Evolutionary conservation across 371 early-diverging fungal genomes (phyloP).

Genomic region (Rhizomucor pusillus): DNA sequence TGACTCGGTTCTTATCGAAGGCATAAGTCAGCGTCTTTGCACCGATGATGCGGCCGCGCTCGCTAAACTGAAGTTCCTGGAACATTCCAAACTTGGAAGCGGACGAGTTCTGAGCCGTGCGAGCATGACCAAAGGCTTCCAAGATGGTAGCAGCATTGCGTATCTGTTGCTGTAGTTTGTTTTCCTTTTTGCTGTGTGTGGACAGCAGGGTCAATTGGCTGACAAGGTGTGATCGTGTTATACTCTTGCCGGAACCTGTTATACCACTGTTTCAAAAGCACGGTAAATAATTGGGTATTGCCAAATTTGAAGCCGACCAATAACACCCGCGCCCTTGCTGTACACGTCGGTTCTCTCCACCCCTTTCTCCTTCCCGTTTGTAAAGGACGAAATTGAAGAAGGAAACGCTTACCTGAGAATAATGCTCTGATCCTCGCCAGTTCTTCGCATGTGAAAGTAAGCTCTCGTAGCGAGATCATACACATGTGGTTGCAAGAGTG

Average conservation of each 20-base stretch:
- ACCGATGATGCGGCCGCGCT: slow-evolving; percentile 82
- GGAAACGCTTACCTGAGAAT: slow-evolving; percentile 61
- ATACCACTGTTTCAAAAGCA: slow-evolving; percentile 59
- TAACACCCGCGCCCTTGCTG: neutral
- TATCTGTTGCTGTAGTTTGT: slow-evolving; percentile 69
- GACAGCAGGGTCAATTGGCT: slow-evolving; percentile 70
- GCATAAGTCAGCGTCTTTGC: slow-evolving; percentile 82
- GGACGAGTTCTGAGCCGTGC: slow-evolving; percentile 65
- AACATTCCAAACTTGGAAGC: slow-evolving; percentile 79
- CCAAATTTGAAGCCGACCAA: neutral
- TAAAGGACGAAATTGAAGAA: neutral
- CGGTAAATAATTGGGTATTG: neutral
- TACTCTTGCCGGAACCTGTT: slow-evolving; percentile 83
- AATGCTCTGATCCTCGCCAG: slow-evolving; percentile 81
- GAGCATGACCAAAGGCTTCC: slow-evolving; percentile 78
- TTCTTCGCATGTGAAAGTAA: slow-evolving; percentile 79
- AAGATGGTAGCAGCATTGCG: slow-evolving; percentile 65
- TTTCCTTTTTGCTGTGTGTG: slow-evolving; percentile 68
- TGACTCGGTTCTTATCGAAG: slow-evolving; percentile 81
- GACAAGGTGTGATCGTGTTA: slow-evolving; percentile 60
- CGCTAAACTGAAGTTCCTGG: slow-evolving; percentile 85
- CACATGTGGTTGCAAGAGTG: slow-evolving; percentile 53
- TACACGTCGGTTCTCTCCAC: neutral
- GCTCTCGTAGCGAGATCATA: slow-evolving; percentile 64
- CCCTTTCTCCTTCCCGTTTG: neutral